phyloP scores from a whole-genome alignment of 2,329 filamentous ascomycete species.

The Colletotrichum cordylinicola region DNA sequence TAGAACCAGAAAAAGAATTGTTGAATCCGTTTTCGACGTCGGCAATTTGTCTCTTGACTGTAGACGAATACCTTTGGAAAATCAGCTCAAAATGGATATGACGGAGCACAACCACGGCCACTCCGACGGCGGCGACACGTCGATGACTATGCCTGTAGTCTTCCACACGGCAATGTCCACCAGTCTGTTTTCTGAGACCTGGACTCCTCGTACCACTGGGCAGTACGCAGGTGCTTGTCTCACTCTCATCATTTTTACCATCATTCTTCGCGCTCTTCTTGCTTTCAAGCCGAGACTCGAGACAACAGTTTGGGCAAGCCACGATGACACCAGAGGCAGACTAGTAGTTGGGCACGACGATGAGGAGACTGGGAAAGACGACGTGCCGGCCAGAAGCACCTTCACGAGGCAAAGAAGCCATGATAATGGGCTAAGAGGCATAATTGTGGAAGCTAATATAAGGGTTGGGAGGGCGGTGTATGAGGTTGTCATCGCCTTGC shows the following conservation, averaged over 20 bases:
- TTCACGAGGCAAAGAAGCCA: background rate
- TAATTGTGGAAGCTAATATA: background rate
- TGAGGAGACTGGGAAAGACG: background rate
- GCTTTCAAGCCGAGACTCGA: conserved; percentile 6
- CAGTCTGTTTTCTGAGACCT: background rate
- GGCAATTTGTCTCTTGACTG: background rate
- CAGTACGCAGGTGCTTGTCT: conserved; percentile 7
- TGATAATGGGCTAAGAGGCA: background rate
- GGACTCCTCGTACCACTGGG: background rate
- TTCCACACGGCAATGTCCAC: conserved; percentile 8
- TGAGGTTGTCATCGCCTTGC: background rate
- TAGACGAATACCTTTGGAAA: background rate
- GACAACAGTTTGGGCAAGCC: background rate
- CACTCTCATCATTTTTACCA: background rate
- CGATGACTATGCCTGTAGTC: background rate
- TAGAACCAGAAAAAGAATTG: background rate
- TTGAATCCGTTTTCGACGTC: background rate
- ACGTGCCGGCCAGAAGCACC: accelerated
- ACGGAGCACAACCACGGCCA: background rate
- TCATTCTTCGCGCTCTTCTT: conserved; percentile 2
- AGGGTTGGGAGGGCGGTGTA: background rate
- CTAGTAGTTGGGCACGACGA: background rate
- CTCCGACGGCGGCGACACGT: background rate
- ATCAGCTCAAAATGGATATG: background rate
- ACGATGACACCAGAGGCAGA: background rate